Base-by-base conservation (phyloP, 2,329 filamentous ascomycete species). In the Scedosporium minutisporum region DNA sequence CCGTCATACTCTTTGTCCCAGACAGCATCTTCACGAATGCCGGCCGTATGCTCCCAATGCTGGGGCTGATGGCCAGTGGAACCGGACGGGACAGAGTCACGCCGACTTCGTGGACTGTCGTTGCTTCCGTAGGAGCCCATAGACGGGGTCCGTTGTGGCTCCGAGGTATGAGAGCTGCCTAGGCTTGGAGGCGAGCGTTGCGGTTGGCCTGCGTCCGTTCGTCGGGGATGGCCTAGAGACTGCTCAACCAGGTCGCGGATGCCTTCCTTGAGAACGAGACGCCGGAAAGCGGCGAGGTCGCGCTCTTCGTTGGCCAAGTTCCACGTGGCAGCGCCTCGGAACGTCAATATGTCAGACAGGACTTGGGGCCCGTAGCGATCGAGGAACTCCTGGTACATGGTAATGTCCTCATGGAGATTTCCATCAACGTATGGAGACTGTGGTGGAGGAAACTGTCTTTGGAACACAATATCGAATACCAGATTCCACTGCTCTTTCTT, bases 251-350 rank as follows among this genome's bases (percentile, higher is more conserved):
- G 16, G 27, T 61, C 59, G n/a, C 59, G 41, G 29, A 61, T 29
- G 16, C 58, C 62, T 29, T 63, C 46, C 33, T 61, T 58, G 29
- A 63, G 29, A 7, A 58, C 38, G 10, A 55, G 46, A 33, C n/a
- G 29, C 7, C 41, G 57, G 48, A 63, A 63, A 6, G 58, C 62
- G 2, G 58, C 48, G 12, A 60, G 62, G 62, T 63, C 62, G 21
- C 62, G 62, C 58, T 61, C 62, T 25, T 63, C 62, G 51, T 58
- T 61, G 12, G 58, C 33, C 6, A 63, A 57, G 55, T 60, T 63
- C 58, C 58, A 61, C 2, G 41, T 61, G 3, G 46, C 48, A 9
- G 18, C n/a, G 14, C 62, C 62, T 9, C 51, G 18, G 21, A 48
- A 60, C 12, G 58, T 63, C 29, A 63, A 46, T 16, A 41, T 42